Conservation (phyloP, 108 stramenopile genomes). For the Schizochytrium sp. region DNA sequence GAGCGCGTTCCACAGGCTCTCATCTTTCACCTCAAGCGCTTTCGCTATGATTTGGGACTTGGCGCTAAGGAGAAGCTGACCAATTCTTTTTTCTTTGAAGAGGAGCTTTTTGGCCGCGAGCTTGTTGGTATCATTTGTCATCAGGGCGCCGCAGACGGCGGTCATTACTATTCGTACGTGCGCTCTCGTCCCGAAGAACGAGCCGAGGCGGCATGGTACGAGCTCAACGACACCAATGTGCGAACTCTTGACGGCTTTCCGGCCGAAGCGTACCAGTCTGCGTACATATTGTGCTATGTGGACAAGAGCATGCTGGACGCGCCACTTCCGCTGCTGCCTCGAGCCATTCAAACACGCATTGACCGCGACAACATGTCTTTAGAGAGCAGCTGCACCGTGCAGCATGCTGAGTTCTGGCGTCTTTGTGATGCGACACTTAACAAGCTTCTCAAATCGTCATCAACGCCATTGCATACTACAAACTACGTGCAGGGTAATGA, state of each 20-base stretch:
- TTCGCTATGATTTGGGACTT: not conserved
- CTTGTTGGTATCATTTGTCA: constrained; percentile 3
- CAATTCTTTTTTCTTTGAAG: not conserved
- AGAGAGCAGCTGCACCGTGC: not conserved
- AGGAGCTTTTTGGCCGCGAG: not conserved
- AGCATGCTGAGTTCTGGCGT: not conserved
- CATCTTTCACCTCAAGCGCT: constrained; percentile 4
- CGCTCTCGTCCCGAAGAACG: not conserved
- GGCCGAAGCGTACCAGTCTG: not conserved
- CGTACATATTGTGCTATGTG: not conserved
- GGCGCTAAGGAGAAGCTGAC: not conserved
- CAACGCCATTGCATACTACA: not conserved
- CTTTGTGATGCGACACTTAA: not conserved
- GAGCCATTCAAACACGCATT: not conserved
- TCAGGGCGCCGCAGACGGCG: not conserved
- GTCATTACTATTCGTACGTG: constrained; percentile 1
- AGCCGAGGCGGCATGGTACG: not conserved
- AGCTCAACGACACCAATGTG: not conserved
- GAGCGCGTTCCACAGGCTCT: not conserved
- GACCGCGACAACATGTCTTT: not conserved
- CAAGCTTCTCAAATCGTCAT: not conserved
- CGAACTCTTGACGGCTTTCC: not conserved
- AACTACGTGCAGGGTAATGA: not conserved
- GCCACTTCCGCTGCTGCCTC: not conserved
- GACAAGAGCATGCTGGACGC: not conserved